phyloP scores from a whole-genome alignment of 2,329 filamentous ascomycete species.

The Corinectria fuckeliana region DNA sequence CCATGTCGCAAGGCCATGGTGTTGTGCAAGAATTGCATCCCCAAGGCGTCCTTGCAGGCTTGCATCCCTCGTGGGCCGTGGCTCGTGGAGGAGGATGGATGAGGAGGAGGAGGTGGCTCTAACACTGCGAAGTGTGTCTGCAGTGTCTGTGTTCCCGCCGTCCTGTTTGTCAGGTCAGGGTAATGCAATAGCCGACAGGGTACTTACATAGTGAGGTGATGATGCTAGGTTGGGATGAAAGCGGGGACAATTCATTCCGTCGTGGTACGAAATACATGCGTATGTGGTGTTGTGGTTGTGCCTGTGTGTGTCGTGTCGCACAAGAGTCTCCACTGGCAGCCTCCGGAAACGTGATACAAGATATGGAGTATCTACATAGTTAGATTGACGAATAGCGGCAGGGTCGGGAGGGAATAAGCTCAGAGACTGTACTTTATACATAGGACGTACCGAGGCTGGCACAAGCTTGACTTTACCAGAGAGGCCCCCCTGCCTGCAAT shows the following conservation, averaged over 20 bases:
- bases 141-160: not conserved
- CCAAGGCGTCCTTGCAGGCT: not conserved
- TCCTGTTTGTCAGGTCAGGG: not conserved
- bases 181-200: not conserved
- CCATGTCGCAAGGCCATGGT: constrained; percentile 31
- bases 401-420: too few relatives aligned
- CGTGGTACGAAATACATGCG: too few relatives aligned
- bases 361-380: not conserved
- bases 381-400: too few relatives aligned
- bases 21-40: constrained; percentile 38
- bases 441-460: not conserved
- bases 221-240: too few relatives aligned
- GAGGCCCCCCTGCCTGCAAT: not conserved
- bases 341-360: not conserved
- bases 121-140: not conserved
- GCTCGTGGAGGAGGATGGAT: too few relatives aligned
- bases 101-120: not conserved
- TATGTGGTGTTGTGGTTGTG: not conserved
- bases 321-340: too few relatives aligned
- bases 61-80: too few relatives aligned
- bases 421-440: too few relatives aligned
- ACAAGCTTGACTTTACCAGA: not conserved
- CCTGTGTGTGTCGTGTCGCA: too few relatives aligned
- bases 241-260: too few relatives aligned
- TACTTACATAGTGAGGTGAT: not conserved